These are phyloP conservation scores for Euphorbia celastroides DNA, from an alignment of 441 rosid genomes.

Conservation along the genomic window DNA sequence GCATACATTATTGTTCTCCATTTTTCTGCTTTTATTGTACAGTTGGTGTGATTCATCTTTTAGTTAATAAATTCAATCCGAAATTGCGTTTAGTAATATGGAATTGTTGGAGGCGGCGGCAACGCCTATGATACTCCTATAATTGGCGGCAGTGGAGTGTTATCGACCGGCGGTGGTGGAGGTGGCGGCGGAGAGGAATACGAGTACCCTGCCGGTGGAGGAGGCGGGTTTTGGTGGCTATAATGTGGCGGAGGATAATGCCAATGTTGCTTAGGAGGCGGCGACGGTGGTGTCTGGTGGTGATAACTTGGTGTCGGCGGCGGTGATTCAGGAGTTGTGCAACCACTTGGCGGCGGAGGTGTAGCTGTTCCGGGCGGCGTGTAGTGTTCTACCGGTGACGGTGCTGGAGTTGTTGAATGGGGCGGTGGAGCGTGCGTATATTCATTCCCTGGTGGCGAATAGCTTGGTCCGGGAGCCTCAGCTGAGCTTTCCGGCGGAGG, in stretches of 20 bases:
- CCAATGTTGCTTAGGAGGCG: slow-evolving; percentile 27
- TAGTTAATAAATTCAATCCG: no score
- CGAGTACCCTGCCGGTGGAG: slow-evolving; percentile 21
- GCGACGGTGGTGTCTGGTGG: slow-evolving; percentile 30
- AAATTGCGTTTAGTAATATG: slow-evolving; percentile 41
- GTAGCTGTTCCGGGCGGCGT: slow-evolving; percentile 5
- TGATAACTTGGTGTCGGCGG: slow-evolving; percentile 15
- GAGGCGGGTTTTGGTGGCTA: slow-evolving; percentile 22
- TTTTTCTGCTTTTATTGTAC: no score
- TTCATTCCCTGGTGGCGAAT: slow-evolving; percentile 23
- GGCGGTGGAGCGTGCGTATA: slow-evolving; percentile 22
- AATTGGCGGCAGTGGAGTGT: slow-evolving; percentile 34
- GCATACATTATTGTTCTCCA: no score
- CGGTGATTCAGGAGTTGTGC: slow-evolving; percentile 16
- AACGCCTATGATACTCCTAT: slow-evolving; percentile 41
- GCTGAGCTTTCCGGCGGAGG: slow-evolving; percentile 16
- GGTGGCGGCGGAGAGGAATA: slow-evolving; percentile 24
- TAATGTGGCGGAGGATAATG: slow-evolving; percentile 15
- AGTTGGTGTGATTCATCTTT: no score
- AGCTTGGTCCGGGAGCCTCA: slow-evolving; percentile 18
- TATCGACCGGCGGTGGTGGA: slow-evolving; percentile 17
- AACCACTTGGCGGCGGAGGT: slow-evolving; percentile 15
- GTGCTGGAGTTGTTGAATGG: slow-evolving; percentile 18
- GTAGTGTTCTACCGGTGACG: slow-evolving; percentile 23
- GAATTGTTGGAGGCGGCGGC: slow-evolving; percentile 63